Conservation (phyloP, 2,329 filamentous ascomycete genomes). For the Reticulascus tulasneorum region DNA sequence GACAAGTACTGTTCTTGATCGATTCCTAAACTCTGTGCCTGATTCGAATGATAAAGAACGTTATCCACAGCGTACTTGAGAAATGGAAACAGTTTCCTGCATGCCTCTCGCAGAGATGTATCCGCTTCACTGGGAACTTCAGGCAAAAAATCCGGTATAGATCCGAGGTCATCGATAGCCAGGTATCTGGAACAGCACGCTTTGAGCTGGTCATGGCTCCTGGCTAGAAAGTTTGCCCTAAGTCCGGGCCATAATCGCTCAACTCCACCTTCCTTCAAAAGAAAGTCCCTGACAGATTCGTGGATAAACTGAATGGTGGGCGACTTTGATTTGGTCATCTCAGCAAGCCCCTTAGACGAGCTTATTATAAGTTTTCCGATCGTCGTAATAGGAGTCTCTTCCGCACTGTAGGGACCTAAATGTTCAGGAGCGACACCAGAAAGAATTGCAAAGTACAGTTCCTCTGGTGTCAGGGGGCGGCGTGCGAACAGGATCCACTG, state of each 20-base stretch:
- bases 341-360: conserved; percentile 43
- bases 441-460: conserved; percentile 33
- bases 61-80: conserved; percentile 2
- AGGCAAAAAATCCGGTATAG: neutral
- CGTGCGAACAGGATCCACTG: conserved; percentile 46
- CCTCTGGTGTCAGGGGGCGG: conserved; percentile 31
- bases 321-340: conserved; percentile 25
- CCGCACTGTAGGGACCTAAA: conserved; percentile 17
- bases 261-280: conserved; percentile 18
- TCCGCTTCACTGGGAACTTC: neutral
- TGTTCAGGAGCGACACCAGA: conserved; percentile 15
- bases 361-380: conserved; percentile 24
- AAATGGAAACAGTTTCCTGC: conserved; percentile 1
- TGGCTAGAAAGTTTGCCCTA: neutral
- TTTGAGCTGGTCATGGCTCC: neutral
- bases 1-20: neutral
- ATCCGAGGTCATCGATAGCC: neutral
- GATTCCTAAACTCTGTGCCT: neutral
- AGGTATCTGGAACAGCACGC: conserved; percentile 1
- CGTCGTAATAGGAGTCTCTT: conserved; percentile 16
- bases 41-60: neutral
- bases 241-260: neutral
- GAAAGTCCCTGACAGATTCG: conserved; percentile 39
- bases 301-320: conserved; percentile 44
- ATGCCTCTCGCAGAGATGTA: accelerated